phyloP scores from a whole-genome alignment of 2,329 filamentous ascomycete species.

The Rosellinia necatrix region DNA sequence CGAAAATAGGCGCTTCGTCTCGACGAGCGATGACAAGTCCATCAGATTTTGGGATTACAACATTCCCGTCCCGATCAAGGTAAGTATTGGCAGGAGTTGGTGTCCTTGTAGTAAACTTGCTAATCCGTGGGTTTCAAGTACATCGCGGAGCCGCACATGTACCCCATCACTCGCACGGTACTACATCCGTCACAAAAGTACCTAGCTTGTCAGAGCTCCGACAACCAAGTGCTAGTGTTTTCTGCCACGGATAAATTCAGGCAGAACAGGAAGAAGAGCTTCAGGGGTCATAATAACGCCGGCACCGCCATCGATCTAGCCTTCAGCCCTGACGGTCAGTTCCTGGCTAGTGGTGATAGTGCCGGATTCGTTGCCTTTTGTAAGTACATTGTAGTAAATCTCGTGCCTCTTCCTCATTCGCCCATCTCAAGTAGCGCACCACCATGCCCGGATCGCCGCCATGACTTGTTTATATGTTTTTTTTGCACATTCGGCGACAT shows the following conservation, averaged over 20 bases:
- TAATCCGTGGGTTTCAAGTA: constrained; percentile 56
- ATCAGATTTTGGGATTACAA: constrained; percentile 98
- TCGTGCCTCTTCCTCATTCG: not conserved
- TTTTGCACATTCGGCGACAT: too few relatives aligned
- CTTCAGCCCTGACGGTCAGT: constrained; percentile 89
- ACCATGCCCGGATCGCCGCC: too few relatives aligned
- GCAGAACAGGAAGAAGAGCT: constrained; percentile 96
- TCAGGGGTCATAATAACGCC: constrained; percentile 93
- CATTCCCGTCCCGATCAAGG: constrained; percentile 91
- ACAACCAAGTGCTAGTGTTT: constrained; percentile 98
- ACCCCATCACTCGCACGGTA: constrained; percentile 84
- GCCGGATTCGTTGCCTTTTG: constrained; percentile 90
- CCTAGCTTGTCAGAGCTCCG: constrained; percentile 88
- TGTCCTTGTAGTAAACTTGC: not conserved
- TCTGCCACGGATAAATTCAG: constrained; percentile 93
- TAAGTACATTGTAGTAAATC: constrained; percentile 13
- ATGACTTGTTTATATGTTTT: too few relatives aligned
- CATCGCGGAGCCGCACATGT: constrained; percentile 98
- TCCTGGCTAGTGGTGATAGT: constrained; percentile 84
- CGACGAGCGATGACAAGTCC: constrained; percentile 95
- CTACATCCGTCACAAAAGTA: constrained; percentile 90
- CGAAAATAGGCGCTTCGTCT: constrained; percentile 93
- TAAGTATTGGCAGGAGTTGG: not conserved
- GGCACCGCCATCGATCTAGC: constrained; percentile 90
- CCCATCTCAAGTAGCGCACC: too few relatives aligned